Conservation (phyloP, 1,284 basidiomycete genomes). For the Trametes versicolor region DNA sequence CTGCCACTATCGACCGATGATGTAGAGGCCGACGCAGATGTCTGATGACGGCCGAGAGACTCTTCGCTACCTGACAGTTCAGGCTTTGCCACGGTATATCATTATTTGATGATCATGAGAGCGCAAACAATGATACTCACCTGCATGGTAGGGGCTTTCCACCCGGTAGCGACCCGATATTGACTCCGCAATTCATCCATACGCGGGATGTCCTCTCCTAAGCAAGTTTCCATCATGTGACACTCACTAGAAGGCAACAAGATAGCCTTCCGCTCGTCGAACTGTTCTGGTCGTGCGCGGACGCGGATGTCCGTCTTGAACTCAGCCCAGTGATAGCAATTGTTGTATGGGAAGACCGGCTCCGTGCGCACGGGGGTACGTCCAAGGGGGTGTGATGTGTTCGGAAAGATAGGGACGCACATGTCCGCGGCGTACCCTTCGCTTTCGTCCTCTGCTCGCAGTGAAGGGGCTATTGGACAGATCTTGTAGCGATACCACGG, state of each 20-base stretch:
- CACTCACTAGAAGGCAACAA: neutral
- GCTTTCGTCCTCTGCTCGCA: neutral
- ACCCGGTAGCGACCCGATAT: no score
- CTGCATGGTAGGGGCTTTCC: no score
- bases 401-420: constrained; percentile 22
- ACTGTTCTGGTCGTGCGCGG: neutral
- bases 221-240: neutral
- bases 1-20: neutral
- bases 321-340: constrained; percentile 16
- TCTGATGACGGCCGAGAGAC: no score
- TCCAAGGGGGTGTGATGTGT: constrained; percentile 5
- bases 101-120: no score
- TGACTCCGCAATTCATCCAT: no score
- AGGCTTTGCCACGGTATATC: neutral
- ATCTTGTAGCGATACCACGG: neutral
- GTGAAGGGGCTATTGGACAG: neutral
- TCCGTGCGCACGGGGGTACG: constrained; percentile 11
- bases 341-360: neutral
- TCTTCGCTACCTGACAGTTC: no score
- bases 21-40: neutral
- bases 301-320: neutral
- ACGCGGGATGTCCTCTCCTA: no score
- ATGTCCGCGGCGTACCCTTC: constrained; percentile 15
- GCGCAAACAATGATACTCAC: no score
- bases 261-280: neutral